Percentiles rank a stretch among this genome's conserved stretches.
These are phyloP conservation scores for Phanerodontia chrysosporium DNA, from an alignment of 768 basidiomycete genomes.

Conservation along the genomic window DNA sequence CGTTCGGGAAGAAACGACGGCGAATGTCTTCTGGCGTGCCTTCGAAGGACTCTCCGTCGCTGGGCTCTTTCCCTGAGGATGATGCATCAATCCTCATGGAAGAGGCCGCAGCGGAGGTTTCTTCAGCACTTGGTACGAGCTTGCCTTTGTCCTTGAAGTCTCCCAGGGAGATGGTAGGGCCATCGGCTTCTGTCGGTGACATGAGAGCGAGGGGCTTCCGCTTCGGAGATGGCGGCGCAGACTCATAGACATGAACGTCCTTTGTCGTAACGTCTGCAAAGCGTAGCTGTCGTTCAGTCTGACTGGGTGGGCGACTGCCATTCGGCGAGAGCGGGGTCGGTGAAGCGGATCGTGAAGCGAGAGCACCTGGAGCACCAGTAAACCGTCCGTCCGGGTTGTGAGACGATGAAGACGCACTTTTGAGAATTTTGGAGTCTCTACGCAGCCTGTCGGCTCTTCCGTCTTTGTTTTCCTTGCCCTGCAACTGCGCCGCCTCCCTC, in stretches of 20 bases:
- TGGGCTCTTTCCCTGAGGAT: too few species aligned
- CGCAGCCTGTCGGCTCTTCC: conserved; percentile 4
- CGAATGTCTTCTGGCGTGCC: conserved; percentile 84
- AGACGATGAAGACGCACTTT: conserved; percentile 9
- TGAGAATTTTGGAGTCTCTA: conserved; percentile 1
- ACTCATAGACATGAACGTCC: conserved; percentile 83
- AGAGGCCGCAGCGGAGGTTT: background rate
- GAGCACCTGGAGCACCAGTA: conserved; percentile 31
- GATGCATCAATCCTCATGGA: background rate
- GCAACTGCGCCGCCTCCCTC: conserved; percentile 31
- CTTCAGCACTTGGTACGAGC: background rate
- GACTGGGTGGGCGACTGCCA: conserved; percentile 57
- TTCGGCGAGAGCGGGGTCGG: conserved; percentile 7
- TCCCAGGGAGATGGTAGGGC: conserved; percentile 35
- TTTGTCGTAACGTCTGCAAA: conserved; percentile 71
- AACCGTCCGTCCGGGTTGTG: background rate
- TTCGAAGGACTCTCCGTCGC: conserved; percentile 36
- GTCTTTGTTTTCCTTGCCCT: background rate
- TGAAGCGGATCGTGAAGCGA: conserved; percentile 36
- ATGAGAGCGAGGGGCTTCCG: conserved; percentile 56
- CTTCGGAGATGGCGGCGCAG: conserved; percentile 73
- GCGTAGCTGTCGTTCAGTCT: conserved; percentile 52
- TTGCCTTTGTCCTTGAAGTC: conserved; percentile 32
- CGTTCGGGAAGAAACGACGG: conserved; percentile 74
- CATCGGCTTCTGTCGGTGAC: conserved; percentile 37